Conservation (phyloP, 495 filamentous ascomycete species). For the Penicillium roqueforti region DNA sequence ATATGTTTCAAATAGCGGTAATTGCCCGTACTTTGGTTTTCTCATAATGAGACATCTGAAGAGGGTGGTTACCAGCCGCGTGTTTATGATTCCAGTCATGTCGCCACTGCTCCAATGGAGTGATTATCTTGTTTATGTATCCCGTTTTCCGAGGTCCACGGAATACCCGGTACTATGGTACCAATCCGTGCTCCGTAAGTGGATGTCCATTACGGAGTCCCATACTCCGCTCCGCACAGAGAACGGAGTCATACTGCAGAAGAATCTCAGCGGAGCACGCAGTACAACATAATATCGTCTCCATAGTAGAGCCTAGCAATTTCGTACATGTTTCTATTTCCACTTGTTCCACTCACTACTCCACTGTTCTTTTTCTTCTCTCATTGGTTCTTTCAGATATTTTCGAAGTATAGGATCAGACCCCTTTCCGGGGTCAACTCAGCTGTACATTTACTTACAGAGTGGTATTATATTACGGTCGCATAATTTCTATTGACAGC, state of each 20-base stretch:
- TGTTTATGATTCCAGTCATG: not conserved
- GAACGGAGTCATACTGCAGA: too few relatives aligned
- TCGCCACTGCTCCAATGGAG: not conserved
- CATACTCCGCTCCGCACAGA: too few relatives aligned
- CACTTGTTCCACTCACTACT: not conserved
- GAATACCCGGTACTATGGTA: not conserved
- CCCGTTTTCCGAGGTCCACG: not conserved
- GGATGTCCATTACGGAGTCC: too few relatives aligned
- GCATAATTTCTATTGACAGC: not conserved
- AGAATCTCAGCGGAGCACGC: not conserved
- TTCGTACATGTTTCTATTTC: not conserved
- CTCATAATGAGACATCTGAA: not conserved
- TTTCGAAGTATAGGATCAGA: not conserved
- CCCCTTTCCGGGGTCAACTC: not conserved
- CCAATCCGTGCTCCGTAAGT: too few relatives aligned
- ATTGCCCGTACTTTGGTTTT: constrained; percentile 1
- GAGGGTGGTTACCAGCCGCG: not conserved
- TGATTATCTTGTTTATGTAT: not conserved
- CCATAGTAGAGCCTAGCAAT: not conserved
- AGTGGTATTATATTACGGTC: not conserved
- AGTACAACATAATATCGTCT: not conserved
- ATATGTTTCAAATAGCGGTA: not conserved
- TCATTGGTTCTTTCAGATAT: not conserved
- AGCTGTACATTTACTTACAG: not conserved
- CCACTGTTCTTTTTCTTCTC: not conserved